Evolutionary conservation across 2,329 filamentous ascomycete genomes (phyloP).

Genomic region (Apiospora rasikravindrae): DNA sequence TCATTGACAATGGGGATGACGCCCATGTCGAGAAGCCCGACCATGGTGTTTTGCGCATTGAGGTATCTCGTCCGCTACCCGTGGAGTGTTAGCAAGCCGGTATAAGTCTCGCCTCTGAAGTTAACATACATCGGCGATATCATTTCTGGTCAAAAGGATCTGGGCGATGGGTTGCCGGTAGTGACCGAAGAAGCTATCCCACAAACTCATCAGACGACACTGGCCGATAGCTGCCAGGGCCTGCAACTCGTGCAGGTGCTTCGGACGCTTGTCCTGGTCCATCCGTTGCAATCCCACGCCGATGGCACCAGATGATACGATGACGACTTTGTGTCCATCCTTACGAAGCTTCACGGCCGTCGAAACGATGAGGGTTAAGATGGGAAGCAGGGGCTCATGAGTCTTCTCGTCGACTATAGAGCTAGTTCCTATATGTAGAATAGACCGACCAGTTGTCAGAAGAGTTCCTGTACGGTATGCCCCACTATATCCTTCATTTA

Average conservation of each 20-base stretch:
- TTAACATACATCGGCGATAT: constrained; percentile 83
- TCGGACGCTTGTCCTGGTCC: constrained; percentile 85
- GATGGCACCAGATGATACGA: constrained; percentile 97
- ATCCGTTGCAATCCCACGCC: constrained; percentile 90
- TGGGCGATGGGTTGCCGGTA: constrained; percentile 91
- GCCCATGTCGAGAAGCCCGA: constrained; percentile 88
- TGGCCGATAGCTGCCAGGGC: constrained; percentile 95
- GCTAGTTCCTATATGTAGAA: constrained; percentile 75
- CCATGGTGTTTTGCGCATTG: constrained; percentile 95
- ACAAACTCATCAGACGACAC: constrained; percentile 91
- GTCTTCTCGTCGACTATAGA: constrained; percentile 98
- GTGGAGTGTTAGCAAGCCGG: constrained; percentile 31
- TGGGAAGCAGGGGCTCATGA: constrained; percentile 90
- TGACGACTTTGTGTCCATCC: constrained; percentile 92
- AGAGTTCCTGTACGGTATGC: background rate
- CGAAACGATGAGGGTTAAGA: constrained; percentile 90
- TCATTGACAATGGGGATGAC: constrained; percentile 99
- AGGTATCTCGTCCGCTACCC: constrained; percentile 83
- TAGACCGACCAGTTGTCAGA: constrained; percentile 12
- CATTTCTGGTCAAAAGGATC: constrained; percentile 90
- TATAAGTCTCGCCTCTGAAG: background rate
- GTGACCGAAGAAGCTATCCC: constrained; percentile 91
- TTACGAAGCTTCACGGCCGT: constrained; percentile 86
- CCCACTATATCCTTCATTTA: background rate
- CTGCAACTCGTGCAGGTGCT: constrained; percentile 88